A percentile compares a stretch with the other conserved stretches of the same genome.
Evolutionary conservation across 1,284 basidiomycete genomes (phyloP).

Genomic region (Leccinum subatratum): DNA sequence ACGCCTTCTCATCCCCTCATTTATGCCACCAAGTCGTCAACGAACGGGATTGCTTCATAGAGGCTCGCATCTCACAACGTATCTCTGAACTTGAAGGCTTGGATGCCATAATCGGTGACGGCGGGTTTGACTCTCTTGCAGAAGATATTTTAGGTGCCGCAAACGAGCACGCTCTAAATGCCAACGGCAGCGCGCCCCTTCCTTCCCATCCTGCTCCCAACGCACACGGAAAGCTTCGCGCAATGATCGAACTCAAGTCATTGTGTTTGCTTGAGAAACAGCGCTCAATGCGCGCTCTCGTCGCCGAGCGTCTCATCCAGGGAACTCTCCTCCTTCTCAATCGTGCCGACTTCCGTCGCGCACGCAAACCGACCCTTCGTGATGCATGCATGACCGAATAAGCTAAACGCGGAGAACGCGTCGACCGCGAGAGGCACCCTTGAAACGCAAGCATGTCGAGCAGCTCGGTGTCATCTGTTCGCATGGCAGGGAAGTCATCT

Average conservation of each 20-base stretch:
- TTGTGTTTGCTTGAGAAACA: constrained; percentile 92
- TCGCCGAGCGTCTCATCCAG: constrained; percentile 84
- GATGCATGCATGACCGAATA: constrained; percentile 90
- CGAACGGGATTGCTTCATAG: constrained; percentile 88
- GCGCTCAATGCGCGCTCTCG: constrained; percentile 76
- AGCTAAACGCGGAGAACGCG: constrained; percentile 87
- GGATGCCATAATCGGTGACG: constrained; percentile 79
- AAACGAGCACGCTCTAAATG: constrained; percentile 41
- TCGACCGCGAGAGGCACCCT: constrained; percentile 87
- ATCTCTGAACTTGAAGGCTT: constrained; percentile 85
- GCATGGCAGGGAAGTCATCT: constrained; percentile 77
- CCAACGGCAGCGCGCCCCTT: not conserved
- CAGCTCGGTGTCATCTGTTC: constrained; percentile 85
- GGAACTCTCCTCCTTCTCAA: constrained; percentile 90
- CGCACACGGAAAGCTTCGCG: constrained; percentile 78
- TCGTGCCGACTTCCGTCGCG: constrained; percentile 85
- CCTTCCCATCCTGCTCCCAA: constrained; percentile 47
- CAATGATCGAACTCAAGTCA: constrained; percentile 91
- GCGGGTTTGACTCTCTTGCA: constrained; percentile 57
- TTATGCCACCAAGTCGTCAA: constrained; percentile 87
- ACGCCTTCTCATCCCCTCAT: constrained; percentile 78
- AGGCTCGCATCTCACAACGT: constrained; percentile 85
- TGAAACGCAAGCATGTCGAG: constrained; percentile 92
- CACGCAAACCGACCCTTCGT: constrained; percentile 82
- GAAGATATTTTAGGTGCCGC: constrained; percentile 41